These are phyloP conservation scores for Bigelowiella natans DNA, from an alignment of 78 protist genomes.

Conservation along the genomic window DNA sequence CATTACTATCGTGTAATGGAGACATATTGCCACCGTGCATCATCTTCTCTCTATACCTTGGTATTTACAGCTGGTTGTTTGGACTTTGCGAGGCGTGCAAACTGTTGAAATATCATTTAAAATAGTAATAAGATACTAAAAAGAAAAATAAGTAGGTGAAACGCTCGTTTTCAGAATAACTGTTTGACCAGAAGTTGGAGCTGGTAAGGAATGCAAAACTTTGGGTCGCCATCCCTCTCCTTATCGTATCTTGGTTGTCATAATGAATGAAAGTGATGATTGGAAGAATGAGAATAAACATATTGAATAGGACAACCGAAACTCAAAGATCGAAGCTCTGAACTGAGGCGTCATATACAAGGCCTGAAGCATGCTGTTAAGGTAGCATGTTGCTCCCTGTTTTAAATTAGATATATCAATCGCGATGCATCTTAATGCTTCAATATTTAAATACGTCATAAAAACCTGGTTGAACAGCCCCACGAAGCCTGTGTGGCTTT, in stretches of 20 bases:
- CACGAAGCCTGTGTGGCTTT: background rate
- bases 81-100: background rate
- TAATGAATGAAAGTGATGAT: background rate
- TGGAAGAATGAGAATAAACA: background rate
- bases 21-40: too few relatives aligned
- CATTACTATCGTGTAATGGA: too few relatives aligned
- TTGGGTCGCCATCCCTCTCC: background rate
- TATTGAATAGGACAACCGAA: background rate
- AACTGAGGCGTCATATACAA: conserved; percentile 4
- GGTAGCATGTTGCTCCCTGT: conserved; percentile 3
- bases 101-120: background rate
- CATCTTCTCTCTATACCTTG: too few relatives aligned
- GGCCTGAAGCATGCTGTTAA: background rate
- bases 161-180: too few relatives aligned
- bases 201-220: background rate
- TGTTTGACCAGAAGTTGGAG: background rate
- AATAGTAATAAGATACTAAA: too few relatives aligned
- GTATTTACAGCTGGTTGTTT: background rate
- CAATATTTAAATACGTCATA: background rate
- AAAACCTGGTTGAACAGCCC: background rate
- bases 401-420: background rate
- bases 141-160: too few relatives aligned
- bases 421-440: background rate
- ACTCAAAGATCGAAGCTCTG: background rate
- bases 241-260: background rate